phyloP scores from a whole-genome alignment of 2,329 filamentous ascomycete species.

The Fusarium clavum region DNA sequence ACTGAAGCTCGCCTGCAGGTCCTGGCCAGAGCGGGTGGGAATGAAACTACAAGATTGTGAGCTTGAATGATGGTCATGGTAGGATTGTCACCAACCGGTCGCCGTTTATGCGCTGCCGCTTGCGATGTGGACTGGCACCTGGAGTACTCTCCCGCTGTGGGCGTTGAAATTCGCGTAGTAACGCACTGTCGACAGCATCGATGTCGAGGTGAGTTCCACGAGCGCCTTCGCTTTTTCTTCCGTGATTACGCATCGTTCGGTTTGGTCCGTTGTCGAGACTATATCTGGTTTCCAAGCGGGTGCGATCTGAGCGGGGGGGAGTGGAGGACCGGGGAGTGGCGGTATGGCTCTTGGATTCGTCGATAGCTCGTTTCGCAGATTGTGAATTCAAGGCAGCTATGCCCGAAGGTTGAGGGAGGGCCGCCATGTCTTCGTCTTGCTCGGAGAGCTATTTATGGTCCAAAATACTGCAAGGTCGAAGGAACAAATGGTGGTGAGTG shows the following conservation, averaged over 20 bases:
- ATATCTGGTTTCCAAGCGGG: constrained; percentile 56
- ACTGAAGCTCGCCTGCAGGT: constrained; percentile 92
- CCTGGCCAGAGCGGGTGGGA: constrained; percentile 90
- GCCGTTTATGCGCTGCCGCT: constrained; percentile 69
- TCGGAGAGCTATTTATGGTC: constrained; percentile 17
- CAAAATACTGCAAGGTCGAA: constrained; percentile 9
- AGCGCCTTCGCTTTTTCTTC: constrained; percentile 52
- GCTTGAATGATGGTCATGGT: constrained; percentile 8
- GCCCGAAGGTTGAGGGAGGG: constrained; percentile 48
- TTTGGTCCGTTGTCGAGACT: constrained; percentile 52
- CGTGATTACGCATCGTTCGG: constrained; percentile 51
- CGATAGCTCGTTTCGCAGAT: constrained; percentile 51
- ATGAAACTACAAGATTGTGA: constrained; percentile 77
- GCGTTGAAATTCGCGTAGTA: constrained; percentile 64
- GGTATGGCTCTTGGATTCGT: constrained; percentile 49
- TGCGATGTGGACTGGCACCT: constrained; percentile 66
- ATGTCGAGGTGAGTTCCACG: constrained; percentile 58
- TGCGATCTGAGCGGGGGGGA: constrained; percentile 59
- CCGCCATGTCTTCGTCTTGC: constrained; percentile 49
- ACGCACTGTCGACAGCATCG: constrained; percentile 62
- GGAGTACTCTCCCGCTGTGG: constrained; percentile 65
- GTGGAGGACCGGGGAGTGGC: constrained; percentile 56
- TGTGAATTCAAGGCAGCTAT: constrained; percentile 48
- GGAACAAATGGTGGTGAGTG: constrained; percentile 17
- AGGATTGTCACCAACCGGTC: constrained; percentile 62